Conservation (phyloP, 2,329 filamentous ascomycete genomes). For the Lecanosticta acicola region DNA sequence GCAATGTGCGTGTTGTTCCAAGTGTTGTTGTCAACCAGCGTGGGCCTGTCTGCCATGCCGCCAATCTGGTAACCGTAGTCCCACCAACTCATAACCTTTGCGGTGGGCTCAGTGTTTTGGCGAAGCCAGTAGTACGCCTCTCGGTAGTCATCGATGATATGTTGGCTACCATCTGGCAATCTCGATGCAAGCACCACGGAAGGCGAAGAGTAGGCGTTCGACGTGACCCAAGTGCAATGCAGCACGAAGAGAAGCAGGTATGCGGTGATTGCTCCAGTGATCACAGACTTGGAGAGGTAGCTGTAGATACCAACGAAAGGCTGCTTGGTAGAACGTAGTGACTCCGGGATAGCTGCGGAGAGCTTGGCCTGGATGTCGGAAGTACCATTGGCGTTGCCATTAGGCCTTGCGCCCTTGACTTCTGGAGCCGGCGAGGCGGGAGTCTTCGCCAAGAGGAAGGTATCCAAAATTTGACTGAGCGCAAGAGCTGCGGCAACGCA, state of each 20-base stretch:
- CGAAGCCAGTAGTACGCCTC: slow-evolving; percentile 99
- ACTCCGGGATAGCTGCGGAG: slow-evolving; percentile 49
- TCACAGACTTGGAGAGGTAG: slow-evolving; percentile 68
- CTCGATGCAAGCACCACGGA: slow-evolving; percentile 92
- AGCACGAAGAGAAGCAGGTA: slow-evolving; percentile 92
- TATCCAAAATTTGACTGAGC: slow-evolving; percentile 80
- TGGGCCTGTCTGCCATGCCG: slow-evolving; percentile 96
- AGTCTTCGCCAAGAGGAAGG: slow-evolving; percentile 64
- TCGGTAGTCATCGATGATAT: slow-evolving; percentile 98
- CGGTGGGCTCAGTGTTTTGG: slow-evolving; percentile 89
- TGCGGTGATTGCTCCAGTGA: slow-evolving; percentile 64
- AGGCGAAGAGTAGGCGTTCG: slow-evolving; percentile 96
- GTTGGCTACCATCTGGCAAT: slow-evolving; percentile 88
- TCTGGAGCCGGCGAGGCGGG: slow-evolving; percentile 42
- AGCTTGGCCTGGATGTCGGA: slow-evolving; percentile 48
- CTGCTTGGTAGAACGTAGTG: slow-evolving; percentile 64
- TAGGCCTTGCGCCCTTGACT: slow-evolving; percentile 35
- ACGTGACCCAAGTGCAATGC: slow-evolving; percentile 99
- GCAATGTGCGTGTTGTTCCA: slow-evolving; percentile 99
- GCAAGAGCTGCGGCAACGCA: slow-evolving; percentile 90
- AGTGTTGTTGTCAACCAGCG: slow-evolving; percentile 97
- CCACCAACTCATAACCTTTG: slow-evolving; percentile 99
- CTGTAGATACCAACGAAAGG: slow-evolving; percentile 81
- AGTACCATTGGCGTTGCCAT: slow-evolving; percentile 36
- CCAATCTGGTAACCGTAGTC: slow-evolving; percentile 99